Evolutionary conservation across 2,329 filamentous ascomycete species (phyloP).

Genomic region (Pyricularia pennisetigena): DNA sequence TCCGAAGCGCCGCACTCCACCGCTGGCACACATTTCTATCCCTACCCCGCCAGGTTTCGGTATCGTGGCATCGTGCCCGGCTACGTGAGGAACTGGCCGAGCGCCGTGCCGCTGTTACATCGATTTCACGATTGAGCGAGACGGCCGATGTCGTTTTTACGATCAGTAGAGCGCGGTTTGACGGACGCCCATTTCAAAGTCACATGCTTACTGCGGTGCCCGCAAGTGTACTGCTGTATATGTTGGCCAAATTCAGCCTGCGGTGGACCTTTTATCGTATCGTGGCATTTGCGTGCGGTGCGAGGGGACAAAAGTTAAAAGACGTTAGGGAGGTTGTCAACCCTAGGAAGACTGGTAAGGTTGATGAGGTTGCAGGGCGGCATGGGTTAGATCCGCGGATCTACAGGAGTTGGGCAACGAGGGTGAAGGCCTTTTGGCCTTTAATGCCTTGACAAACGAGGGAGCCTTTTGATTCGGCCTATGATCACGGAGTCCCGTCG

Average conservation of each 20-base stretch:
- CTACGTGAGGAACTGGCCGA: conserved; percentile 28
- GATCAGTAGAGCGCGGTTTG: conserved; percentile 26
- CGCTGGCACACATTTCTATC: conserved; percentile 2
- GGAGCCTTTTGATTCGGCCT: too few relatives aligned
- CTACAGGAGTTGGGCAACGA: background rate
- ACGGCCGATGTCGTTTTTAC: conserved; percentile 32
- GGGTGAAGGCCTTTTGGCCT: too few relatives aligned
- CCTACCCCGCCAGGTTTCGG: conserved; percentile 20
- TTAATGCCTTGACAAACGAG: too few relatives aligned
- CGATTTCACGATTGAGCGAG: conserved; percentile 27
- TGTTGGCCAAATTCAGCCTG: conserved; percentile 31
- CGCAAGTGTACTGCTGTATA: conserved; percentile 24
- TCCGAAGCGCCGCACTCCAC: background rate
- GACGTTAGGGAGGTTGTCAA: conserved; percentile 33
- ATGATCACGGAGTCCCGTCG: too few relatives aligned
- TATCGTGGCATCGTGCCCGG: conserved; percentile 28
- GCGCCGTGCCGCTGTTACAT: conserved; percentile 18
- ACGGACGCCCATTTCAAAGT: conserved; percentile 21
- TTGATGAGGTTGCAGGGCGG: conserved; percentile 23
- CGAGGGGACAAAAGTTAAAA: conserved; percentile 7
- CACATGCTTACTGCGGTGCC: conserved; percentile 18
- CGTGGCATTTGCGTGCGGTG: conserved; percentile 21
- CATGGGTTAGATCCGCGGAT: conserved; percentile 12
- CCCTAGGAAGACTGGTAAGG: conserved; percentile 26
- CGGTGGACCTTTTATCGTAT: conserved; percentile 29